Base-by-base conservation (phyloP, 164 flowering plant species). In the Santalum album region DNA sequence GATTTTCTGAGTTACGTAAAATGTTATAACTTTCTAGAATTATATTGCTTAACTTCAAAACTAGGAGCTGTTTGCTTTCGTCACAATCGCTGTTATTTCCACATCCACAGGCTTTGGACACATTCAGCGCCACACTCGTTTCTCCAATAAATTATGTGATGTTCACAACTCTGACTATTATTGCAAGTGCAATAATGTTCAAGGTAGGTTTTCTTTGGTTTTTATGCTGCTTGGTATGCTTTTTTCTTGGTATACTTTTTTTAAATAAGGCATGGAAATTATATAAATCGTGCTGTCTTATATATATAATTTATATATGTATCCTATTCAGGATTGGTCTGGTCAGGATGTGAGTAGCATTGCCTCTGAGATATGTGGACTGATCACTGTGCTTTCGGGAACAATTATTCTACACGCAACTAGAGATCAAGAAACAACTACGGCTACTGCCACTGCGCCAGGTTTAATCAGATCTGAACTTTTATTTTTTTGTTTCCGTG, bases 111-210 rank as follows among this genome's bases (percentile, higher is more conserved):
- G 95, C 97, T 35, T 67, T 87, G 69, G 96, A 87, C 67, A 82
- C 98, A 55, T 91, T 87, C 75, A 84, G 76, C 57, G 81, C 98
- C 1, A 90, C 95, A 52, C 68, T 91, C 55, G 98, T 91, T 67
- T 87, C 98, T 70, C 98, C 96, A 43, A 82, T 91, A 51, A 87
- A 87, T 57, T 91, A 91, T 56, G 96, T 87, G 19, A 86, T 88
- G 90, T 91, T 91, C 66, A 86, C 98, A 18, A 85, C 98, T 55
- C 74, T 91, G 55, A 86, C 98, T 3, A 91, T 91, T 36, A 57
- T 72, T 62, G 98, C 98, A 9, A 87, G 90, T 62, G 90, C 79
- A 39, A 87, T 91, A 51, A 87, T 91, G 96, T 91, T 86, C 62
- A 91, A 91, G 96, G 98, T 86, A 73, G 40, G 17, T 22, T 51